Conservation (phyloP, 1,284 basidiomycete species). For the Trichosporon sp. region DNA sequence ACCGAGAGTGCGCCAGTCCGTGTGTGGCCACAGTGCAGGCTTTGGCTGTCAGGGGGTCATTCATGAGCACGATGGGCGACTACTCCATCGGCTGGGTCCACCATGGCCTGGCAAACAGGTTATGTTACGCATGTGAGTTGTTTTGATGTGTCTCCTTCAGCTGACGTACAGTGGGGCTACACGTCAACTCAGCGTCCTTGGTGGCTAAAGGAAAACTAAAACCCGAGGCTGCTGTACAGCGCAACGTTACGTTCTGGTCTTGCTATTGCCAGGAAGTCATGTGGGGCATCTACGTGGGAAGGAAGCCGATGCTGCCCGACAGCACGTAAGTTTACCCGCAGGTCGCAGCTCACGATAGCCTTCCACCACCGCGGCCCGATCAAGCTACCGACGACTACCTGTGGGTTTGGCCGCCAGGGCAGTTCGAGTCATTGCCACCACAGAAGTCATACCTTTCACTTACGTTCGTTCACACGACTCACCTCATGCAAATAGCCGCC, state of each 20-base stretch:
- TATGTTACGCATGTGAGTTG: conserved; percentile 26
- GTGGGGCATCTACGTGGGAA: conserved; percentile 32
- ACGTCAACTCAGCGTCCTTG: conserved; percentile 21
- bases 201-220: conserved; percentile 19
- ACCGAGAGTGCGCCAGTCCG: conserved; percentile 57
- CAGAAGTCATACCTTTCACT: conserved; percentile 11
- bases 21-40: conserved; percentile 58
- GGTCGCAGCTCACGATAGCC: conserved; percentile 8
- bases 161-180: conserved; percentile 23
- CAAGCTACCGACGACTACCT: conserved; percentile 18
- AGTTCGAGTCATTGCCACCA: not conserved
- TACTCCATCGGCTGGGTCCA: conserved; percentile 30
- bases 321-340: conserved; percentile 15
- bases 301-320: conserved; percentile 22
- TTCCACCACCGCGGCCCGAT: conserved; percentile 20
- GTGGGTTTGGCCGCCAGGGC: conserved; percentile 22
- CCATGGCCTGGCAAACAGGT: conserved; percentile 22
- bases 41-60: conserved; percentile 57
- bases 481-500: conserved; percentile 6
- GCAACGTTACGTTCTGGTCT: conserved; percentile 30
- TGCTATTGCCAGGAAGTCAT: conserved; percentile 29
- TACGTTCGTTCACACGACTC: conserved; percentile 9
- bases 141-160: not conserved
- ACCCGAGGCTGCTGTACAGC: conserved; percentile 17
- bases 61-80: conserved; percentile 51